Evolutionary conservation across 2,329 filamentous ascomycete species (phyloP).

Genomic region (Penicillium brevicompactum): DNA sequence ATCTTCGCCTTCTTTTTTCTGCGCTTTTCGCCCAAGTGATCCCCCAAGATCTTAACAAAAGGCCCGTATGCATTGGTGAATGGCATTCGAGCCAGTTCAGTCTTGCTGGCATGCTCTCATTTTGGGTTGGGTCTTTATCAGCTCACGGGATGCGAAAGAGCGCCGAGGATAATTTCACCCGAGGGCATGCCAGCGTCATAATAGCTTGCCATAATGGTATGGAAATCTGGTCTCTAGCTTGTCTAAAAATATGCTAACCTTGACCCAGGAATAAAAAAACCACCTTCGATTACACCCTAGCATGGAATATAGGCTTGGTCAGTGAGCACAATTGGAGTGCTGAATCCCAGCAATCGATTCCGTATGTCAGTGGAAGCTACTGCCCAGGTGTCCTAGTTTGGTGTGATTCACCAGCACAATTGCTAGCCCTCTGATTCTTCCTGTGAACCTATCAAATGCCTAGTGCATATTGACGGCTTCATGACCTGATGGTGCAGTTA

Average conservation of each 20-base stretch:
- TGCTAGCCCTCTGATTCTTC: not conserved
- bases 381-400: not conserved
- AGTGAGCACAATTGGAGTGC: not conserved
- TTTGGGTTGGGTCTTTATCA: slow-evolving; percentile 3
- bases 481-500: not conserved
- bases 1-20: slow-evolving; percentile 13
- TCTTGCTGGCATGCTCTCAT: slow-evolving; percentile 28
- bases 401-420: not conserved
- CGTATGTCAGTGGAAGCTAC: not conserved
- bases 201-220: slow-evolving; percentile 31
- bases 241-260: slow-evolving; percentile 19
- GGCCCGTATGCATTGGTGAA: not conserved
- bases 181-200: slow-evolving; percentile 31
- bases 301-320: not conserved
- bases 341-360: not conserved
- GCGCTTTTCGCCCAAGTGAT: slow-evolving; percentile 3
- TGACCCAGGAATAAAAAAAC: slow-evolving; percentile 18
- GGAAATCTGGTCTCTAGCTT: not conserved
- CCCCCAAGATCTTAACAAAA: slow-evolving; percentile 10
- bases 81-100: slow-evolving; percentile 9
- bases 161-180: slow-evolving; percentile 1
- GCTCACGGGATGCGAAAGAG: not conserved
- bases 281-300: slow-evolving; percentile 10
- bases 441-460: not conserved
- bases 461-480: not conserved